Evolutionary conservation across 1,284 basidiomycete genomes (phyloP), one percentile per base, ranked within the genome.

Genomic region (Thecaphora thlaspeos): DNA sequence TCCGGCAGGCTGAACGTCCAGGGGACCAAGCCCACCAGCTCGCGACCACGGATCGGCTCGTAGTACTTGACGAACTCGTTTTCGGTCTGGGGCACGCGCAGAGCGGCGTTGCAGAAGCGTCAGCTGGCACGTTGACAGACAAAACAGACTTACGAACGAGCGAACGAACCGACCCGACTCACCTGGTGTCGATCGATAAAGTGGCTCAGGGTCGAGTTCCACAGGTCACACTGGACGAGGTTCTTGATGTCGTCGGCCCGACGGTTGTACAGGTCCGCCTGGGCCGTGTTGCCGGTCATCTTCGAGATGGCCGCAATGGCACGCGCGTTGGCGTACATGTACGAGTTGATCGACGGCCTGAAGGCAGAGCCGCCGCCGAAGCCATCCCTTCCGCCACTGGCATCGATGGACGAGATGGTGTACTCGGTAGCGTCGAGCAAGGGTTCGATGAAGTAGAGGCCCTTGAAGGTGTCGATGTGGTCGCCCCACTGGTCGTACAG

Each of bases 361-460:
- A 51, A 51, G 12, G 43, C 34, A 2, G 26, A 12, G n/a, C 48
- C 48, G 18, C 48, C 48, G 18, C 3, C 11, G 28, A 51, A 51
- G 15, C 48, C 48, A 26, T 46, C 48, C 21, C 5, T 18, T n/a
- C 43, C 48, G 5, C 48, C 48, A 22, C 18, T 22, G 14, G 48
- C 48, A 40, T 43, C 48, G 41, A 51, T 51, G 14, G 44, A 47
- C 17, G 40, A 7, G 40, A 51, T 45, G 18, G 48, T 51, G 34
- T 47, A 51, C 46, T 51, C 48, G 15, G 48, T 51, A 9, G 48
- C 48, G 28, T 51, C 48, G n/a, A n/a, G 22, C 32, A 51, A 19
- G 12, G 48, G 48, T 11, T 41, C 48, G 38, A 55, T 36, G 24
- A 21, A 55, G 39, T 55, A 51, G 28, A 42, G 37, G 11, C 48